Percentiles rank a stretch among this genome's conserved stretches.
Conservation (phyloP, 768 basidiomycete species). For the Hortiboletus flavorubellus region DNA sequence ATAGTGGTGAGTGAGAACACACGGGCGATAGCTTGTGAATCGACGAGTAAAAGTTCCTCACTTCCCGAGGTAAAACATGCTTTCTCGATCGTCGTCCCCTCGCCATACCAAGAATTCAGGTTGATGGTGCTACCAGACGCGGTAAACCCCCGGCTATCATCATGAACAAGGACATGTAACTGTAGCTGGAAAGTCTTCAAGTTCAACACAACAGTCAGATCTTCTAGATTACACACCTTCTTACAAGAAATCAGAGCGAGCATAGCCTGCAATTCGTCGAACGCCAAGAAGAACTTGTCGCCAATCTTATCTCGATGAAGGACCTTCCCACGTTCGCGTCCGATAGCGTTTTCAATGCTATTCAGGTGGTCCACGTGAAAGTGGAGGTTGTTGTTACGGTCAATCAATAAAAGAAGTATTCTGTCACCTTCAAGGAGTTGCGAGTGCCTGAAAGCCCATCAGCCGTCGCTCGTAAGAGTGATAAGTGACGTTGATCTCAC, state of each 20-base stretch:
- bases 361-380: conserved; percentile 38
- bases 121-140: conserved; percentile 42
- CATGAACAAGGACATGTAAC: conserved; percentile 47
- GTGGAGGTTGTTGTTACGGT: conserved; percentile 29
- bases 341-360: conserved; percentile 35
- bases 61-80: conserved; percentile 46
- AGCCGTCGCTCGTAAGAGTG: neutral
- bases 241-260: conserved; percentile 42
- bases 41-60: conserved; percentile 54
- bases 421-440: conserved; percentile 42
- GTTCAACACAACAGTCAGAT: neutral
- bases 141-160: conserved; percentile 44
- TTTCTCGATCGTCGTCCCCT: conserved; percentile 33
- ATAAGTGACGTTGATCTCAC: conserved; percentile 9
- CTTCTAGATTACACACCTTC: conserved; percentile 33
- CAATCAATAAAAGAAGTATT: conserved; percentile 40
- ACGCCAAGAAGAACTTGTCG: conserved; percentile 42
- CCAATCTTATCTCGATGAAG: conserved; percentile 48
- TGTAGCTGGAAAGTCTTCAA: conserved; percentile 26
- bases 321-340: conserved; percentile 28
- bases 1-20: conserved; percentile 53
- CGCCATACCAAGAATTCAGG: conserved; percentile 45
- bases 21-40: conserved; percentile 40
- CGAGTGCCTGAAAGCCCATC: conserved; percentile 23
- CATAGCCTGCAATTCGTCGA: conserved; percentile 50